Evolutionary conservation across 2,329 filamentous ascomycete species (phyloP), one percentile per base, ranked within the genome.

Genomic region (Leptographium wingfieldii): DNA sequence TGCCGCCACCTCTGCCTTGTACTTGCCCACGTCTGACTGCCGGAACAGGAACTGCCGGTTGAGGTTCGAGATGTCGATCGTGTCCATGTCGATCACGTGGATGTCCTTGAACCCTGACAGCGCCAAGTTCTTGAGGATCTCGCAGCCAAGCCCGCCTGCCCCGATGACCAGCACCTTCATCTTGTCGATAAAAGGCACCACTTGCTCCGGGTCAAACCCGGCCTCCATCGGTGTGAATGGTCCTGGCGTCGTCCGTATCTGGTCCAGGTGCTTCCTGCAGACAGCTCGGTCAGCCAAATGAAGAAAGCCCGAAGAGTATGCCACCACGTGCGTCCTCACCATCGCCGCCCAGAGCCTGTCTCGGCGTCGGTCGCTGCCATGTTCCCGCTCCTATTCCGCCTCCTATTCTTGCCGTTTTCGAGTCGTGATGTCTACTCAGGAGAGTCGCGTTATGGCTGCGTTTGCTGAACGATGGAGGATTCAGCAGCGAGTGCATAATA

Each of bases 61-160:
- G 27, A 99, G 81, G 71, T 99, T 99, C 57, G 92, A 96, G 62
- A 99, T 92, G 70, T 99, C 94, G 72, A 99, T 99, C 1, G 92
- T 99, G 73, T 99, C 91, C 94, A 99, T 99, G 74, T 99, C 94
- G 68, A 99, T 97, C 61, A 99, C 94, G 76, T 99, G 91, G 66
- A 99, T 96, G 68, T 96, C 84, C 73, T 88, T 95, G 77, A 99
- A 99, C 33, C 92, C 91, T 2, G 92, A 96, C 58, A 99, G 80
- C 51, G 94, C 94, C 40, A 99, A 80, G 69, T 99, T 90, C 77
- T 99, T 99, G 58, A 99, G 77, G 53, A 99, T 95, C 71, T 99
- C 94, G 68, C 94, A 99, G 65, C 94, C 94, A 62, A 99, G 74
- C 12, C 94, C 94, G 63, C 94, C 94, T 61, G 94, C 94, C 61